Evolutionary conservation across 2,329 filamentous ascomycete genomes (phyloP).

Genomic region (Penicillium sumatraense): DNA sequence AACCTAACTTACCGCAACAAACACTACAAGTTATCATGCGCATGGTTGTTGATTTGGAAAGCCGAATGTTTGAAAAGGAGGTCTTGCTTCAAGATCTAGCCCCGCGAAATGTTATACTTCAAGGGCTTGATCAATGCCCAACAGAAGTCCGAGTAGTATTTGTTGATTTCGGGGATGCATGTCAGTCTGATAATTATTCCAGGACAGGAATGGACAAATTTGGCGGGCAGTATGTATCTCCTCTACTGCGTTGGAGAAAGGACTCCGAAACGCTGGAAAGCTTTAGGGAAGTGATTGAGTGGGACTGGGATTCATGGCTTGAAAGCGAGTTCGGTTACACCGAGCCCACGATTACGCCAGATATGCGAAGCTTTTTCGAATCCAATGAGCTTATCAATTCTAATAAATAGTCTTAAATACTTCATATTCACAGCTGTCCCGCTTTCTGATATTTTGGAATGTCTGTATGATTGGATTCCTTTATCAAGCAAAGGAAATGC

Average conservation of each 20-base stretch:
- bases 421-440: too few species aligned
- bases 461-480: slow-evolving; percentile 16
- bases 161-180: background rate
- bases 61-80: background rate
- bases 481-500: slow-evolving; percentile 7
- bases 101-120: background rate
- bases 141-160: background rate
- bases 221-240: background rate
- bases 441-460: slow-evolving; percentile 7
- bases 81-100: background rate
- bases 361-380: too few species aligned
- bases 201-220: background rate
- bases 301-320: background rate
- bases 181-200: background rate
- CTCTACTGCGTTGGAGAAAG: background rate
- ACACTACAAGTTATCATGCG: background rate
- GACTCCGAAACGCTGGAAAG: background rate
- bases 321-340: background rate
- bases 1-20: background rate
- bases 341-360: background rate
- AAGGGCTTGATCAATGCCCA: background rate
- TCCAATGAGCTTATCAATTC: too few species aligned
- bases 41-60: background rate
- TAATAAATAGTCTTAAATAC: too few species aligned
- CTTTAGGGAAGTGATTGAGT: background rate